phyloP scores from a whole-genome alignment of 129 eudicot genomes.

The Pseudognaphalium luteoalbum region DNA sequence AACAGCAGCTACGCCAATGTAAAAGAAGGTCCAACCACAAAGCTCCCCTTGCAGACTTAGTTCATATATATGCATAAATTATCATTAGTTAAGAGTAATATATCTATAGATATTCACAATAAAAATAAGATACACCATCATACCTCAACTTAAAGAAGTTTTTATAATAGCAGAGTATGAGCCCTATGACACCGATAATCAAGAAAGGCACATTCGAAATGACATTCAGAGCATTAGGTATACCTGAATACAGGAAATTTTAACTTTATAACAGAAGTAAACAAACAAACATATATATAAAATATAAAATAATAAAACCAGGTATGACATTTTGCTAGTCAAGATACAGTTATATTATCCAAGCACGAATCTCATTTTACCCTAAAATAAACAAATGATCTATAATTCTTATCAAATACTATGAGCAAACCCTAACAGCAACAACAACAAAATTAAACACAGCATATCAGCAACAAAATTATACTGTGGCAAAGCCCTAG shows the following conservation, averaged over 20 bases:
- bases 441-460: neutral
- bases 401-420: constrained; percentile 8
- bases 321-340: constrained; percentile 7
- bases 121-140: constrained; percentile 8
- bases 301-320: neutral
- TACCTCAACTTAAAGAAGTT: constrained; percentile 84
- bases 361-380: neutral
- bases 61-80: constrained; percentile 10
- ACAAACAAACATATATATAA: neutral
- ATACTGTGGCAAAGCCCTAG: constrained; percentile 6
- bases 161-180: constrained; percentile 63
- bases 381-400: constrained; percentile 6
- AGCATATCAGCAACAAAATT: neutral
- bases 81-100: neutral
- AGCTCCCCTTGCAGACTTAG: constrained; percentile 77
- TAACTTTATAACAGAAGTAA: constrained; percentile 18
- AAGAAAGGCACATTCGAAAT: constrained; percentile 75
- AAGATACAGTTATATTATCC: constrained; percentile 6
- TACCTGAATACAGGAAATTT: constrained; percentile 51
- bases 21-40: constrained; percentile 79
- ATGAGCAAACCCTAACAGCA: neutral
- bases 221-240: constrained; percentile 78
- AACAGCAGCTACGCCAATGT: constrained; percentile 82
- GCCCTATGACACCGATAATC: constrained; percentile 67
- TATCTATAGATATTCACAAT: neutral